Percentiles rank a stretch among this genome's conserved stretches.
These are phyloP conservation scores for Solanum aculeatissimum DNA, from an alignment of 305 asterid genomes.

Conservation along the genomic window DNA sequence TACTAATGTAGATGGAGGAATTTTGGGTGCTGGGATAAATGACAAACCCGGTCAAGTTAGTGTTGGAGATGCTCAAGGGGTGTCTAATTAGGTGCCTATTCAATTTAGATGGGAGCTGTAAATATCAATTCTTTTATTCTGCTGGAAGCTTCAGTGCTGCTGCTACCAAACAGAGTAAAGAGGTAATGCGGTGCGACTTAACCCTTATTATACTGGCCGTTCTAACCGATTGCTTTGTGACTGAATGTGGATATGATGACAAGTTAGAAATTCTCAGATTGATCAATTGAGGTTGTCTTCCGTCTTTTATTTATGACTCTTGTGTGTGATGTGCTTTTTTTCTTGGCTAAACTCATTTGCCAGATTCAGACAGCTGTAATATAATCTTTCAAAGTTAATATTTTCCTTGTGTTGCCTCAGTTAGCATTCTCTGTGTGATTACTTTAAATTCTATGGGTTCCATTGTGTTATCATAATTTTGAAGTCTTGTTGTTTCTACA, in stretches of 20 bases:
- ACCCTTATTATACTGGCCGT: slow-evolving; percentile 1
- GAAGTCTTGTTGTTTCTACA: not conserved
- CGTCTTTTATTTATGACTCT: not conserved
- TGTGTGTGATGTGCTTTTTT: not conserved
- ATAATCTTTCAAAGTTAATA: not conserved
- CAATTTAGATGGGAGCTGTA: slow-evolving; percentile 20
- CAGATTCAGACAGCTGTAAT: not conserved
- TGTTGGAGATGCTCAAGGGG: slow-evolving; percentile 26
- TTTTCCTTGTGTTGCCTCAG: not conserved
- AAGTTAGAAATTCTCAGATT: not conserved
- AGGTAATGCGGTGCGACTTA: slow-evolving; percentile 6
- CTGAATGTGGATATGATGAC: not conserved
- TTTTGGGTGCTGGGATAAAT: slow-evolving; percentile 11
- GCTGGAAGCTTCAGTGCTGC: slow-evolving; percentile 28
- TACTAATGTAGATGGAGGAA: slow-evolving; percentile 32
- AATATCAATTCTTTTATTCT: slow-evolving; percentile 26
- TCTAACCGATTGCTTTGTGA: slow-evolving; percentile 5
- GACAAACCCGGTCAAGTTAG: slow-evolving; percentile 17
- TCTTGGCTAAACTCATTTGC: not conserved
- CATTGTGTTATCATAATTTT: not conserved
- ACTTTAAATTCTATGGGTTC: not conserved
- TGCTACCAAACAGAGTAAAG: slow-evolving; percentile 26
- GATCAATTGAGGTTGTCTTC: slow-evolving; percentile 2
- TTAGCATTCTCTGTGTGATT: not conserved
- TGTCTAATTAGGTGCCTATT: slow-evolving; percentile 19